phyloP scores from a whole-genome alignment of 495 filamentous ascomycete genomes.

The Aspergillus saccharolyticus region DNA sequence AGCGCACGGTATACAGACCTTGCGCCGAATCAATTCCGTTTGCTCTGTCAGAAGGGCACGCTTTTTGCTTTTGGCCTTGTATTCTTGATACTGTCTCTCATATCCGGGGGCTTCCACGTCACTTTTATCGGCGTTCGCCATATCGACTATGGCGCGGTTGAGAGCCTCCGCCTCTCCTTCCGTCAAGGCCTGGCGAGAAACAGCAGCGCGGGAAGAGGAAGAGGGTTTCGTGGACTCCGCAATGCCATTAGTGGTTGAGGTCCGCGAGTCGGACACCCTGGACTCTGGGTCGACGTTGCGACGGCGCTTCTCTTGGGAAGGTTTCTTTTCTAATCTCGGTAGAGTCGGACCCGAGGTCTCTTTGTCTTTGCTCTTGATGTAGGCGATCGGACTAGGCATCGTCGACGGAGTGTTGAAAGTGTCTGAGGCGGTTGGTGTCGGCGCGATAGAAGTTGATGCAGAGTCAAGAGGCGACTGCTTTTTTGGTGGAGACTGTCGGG shows the following conservation, averaged over 20 bases:
- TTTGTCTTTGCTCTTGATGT: conserved; percentile 25
- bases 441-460: conserved; percentile 11
- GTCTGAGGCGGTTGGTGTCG: conserved; percentile 19
- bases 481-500: conserved; percentile 34
- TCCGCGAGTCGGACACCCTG: conserved; percentile 37
- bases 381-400: conserved; percentile 6
- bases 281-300: conserved; percentile 42
- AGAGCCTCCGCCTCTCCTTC: conserved; percentile 67
- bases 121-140: conserved; percentile 63
- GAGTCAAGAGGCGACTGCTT: conserved; percentile 31
- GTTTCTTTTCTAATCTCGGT: conserved; percentile 31
- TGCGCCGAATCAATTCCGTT: conserved; percentile 53
- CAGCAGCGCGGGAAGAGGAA: conserved; percentile 18
- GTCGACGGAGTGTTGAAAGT: conserved; percentile 16
- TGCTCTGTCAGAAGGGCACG: conserved; percentile 56
- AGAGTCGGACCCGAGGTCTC: conserved; percentile 22
- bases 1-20: conserved; percentile 35
- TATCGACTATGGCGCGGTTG: conserved; percentile 54
- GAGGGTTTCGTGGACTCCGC: conserved; percentile 11
- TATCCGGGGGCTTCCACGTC: conserved; percentile 63
- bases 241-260: conserved; percentile 40
- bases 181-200: conserved; percentile 46
- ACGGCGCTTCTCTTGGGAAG: conserved; percentile 22
- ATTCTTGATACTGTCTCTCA: conserved; percentile 51
- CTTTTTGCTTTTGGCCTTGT: conserved; percentile 50